Evolutionary conservation across 139 green algal genomes (phyloP).

Genomic region (Monoraphidium neglectum): DNA sequence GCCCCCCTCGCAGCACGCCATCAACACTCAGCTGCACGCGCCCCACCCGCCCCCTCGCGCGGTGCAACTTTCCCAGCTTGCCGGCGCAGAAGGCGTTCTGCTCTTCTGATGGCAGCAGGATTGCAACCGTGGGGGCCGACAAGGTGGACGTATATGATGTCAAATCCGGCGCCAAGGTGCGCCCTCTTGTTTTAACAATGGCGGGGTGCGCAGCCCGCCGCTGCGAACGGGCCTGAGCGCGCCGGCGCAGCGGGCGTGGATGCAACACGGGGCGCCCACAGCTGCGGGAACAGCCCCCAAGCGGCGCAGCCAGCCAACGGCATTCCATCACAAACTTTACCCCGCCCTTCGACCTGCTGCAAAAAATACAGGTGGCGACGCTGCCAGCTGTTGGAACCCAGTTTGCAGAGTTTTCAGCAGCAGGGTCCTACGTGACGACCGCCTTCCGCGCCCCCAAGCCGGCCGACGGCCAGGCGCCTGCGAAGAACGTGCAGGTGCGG

Average conservation of each 20-base stretch:
- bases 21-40: too few species aligned
- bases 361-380: slow-evolving; percentile 8
- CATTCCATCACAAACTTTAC: too few species aligned
- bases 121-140: slow-evolving; percentile 27
- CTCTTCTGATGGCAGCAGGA: slow-evolving; percentile 33
- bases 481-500: slow-evolving; percentile 29
- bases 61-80: slow-evolving; percentile 23
- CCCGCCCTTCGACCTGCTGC: too few species aligned
- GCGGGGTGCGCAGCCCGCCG: too few species aligned
- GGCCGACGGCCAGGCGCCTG: slow-evolving; percentile 16
- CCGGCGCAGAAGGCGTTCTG: slow-evolving; percentile 26
- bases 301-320: too few species aligned
- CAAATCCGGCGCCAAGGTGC: slow-evolving; percentile 24
- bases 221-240: too few species aligned
- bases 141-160: slow-evolving; percentile 35
- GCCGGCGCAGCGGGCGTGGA: too few species aligned
- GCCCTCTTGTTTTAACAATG: too few species aligned
- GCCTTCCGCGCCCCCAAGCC: slow-evolving; percentile 11
- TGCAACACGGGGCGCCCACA: too few species aligned
- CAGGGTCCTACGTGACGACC: slow-evolving; percentile 9
- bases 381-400: slow-evolving; percentile 32
- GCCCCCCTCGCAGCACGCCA: too few species aligned
- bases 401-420: slow-evolving; percentile 22
- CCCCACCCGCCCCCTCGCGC: too few species aligned
- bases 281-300: too few species aligned